A percentile compares a stretch with the other conserved stretches of the same genome.
Conservation (phyloP, 441 rosid genomes). For the Aquilaria agallochum region DNA sequence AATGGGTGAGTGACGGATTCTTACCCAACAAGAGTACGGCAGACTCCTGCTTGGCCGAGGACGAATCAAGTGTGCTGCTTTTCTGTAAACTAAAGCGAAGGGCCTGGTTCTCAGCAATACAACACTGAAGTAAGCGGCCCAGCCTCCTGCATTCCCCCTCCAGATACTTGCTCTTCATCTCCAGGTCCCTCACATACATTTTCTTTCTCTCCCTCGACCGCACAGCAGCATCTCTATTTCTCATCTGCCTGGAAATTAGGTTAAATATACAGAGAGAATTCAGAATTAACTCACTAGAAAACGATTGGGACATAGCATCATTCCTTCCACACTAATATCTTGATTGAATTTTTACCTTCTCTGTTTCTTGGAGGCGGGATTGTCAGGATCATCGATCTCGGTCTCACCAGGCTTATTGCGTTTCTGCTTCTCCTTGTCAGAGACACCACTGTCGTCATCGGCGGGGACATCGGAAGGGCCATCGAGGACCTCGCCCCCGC, state of each 20-base stretch:
- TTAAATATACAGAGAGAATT: background rate
- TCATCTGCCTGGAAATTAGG: slow-evolving; percentile 56
- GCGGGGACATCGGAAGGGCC: slow-evolving; percentile 11
- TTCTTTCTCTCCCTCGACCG: slow-evolving; percentile 93
- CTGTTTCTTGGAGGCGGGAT: slow-evolving; percentile 53
- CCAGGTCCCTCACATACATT: slow-evolving; percentile 62
- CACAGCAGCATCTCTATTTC: slow-evolving; percentile 86
- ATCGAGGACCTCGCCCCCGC: slow-evolving; percentile 19
- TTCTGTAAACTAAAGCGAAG: slow-evolving; percentile 58
- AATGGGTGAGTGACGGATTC: slow-evolving; percentile 13
- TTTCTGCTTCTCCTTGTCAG: slow-evolving; percentile 16
- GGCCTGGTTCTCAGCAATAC: slow-evolving; percentile 73
- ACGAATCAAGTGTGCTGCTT: slow-evolving; percentile 48
- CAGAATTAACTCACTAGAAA: background rate
- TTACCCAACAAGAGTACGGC: slow-evolving; percentile 98
- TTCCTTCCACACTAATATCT: no score
- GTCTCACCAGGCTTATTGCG: slow-evolving; percentile 13
- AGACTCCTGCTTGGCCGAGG: slow-evolving; percentile 96
- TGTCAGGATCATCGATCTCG: slow-evolving; percentile 26
- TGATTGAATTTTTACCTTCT: slow-evolving; percentile 42
- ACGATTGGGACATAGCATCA: background rate
- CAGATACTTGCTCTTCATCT: slow-evolving; percentile 72
- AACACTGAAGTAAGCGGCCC: slow-evolving; percentile 71
- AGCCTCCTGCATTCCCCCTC: slow-evolving; percentile 85
- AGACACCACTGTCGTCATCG: slow-evolving; percentile 28